Base-by-base conservation (phyloP, 1,139 yeast genomes). In the Sugiyamaella paludigena region DNA sequence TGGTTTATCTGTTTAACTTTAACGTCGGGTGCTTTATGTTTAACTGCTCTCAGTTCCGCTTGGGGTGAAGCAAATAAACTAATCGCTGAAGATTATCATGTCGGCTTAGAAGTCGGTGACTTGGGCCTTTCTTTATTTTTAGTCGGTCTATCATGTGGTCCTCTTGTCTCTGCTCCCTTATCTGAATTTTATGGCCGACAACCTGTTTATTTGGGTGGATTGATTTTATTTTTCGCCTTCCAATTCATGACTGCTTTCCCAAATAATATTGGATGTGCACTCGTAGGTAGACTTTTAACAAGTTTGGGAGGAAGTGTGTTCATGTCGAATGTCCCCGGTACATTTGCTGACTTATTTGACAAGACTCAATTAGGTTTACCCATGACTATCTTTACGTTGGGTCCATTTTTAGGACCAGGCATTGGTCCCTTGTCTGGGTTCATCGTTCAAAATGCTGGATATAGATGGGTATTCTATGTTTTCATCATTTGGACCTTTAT, bases 331-430 rank as follows among this genome's bases (percentile, higher is more conserved):
- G 87, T 86, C n/a, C 87, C 87, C 42, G 94, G 92, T 13, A 76
- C 88, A 7, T 69, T 85, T 40, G 79, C 84, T 44, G 95, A 85
- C 64, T 71, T 84, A 43, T 79, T 76, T 55, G 79, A 77, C 44
- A 76, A 74, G 47, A 70, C 74, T 47, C 75, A 83, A 19, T 74
- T 87, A 55, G 85, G 86, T 9, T 72, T 81, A 40, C 89, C 92
- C 3, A 79, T 85, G 74, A 81, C 87, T 8, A 69, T 84, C 36
- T 84, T 79, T 62, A 77, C 87, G n/a, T 72, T 84, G 50, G 77
- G 87, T 19, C 89, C 92, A 1, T 84, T 85, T 61, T 68, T 83
- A 10, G 95, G 92, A 1, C 94, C 95, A 0, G 79, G 83, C 1
- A 55, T 85, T 13, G 94, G 92, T 0, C 92, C 89, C 10, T 76